Evolutionary conservation across 208 protist species (phyloP), one percentile per base, ranked within the genome.

Genomic region (Leptomonas pyrrhocoris): DNA sequence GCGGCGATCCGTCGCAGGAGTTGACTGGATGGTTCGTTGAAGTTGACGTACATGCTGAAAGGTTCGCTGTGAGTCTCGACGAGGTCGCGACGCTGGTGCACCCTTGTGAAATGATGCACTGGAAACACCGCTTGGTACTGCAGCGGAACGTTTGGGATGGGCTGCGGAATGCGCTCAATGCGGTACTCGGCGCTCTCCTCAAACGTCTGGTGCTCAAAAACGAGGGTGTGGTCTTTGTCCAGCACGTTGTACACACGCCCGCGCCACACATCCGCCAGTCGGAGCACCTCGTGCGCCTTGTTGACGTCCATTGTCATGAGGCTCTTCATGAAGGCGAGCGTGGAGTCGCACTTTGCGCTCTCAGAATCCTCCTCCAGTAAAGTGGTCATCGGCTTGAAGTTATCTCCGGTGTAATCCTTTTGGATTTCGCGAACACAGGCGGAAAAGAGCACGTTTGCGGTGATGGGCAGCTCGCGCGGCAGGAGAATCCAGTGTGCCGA

Each of bases 181-280:
- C 92, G 85, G 75, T 96, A 96, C 68, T 94, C 83, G 11, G 92
- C 82, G 75, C 89, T 94, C 56, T 94, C 89, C 76, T 96, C 89
- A 68, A 96, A 94, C 6, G 86, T 94, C 16, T 90, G 76, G 59
- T 83, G 70, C 43, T 86, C 86, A 62, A 94, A 93, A 25, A 79
- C 68, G 31, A 89, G 68, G 53, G 80, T 46, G 50, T 90, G 85
- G 43, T 91, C 80, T 30, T 70, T 79, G 63, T 96, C 87, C 51
- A 94, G 84, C 28, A 94, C 76, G 66, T 94, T 96, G 83, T 94
- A 94, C 45, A 96, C 81, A 23, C 87, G 83, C 34, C 87, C 85
- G 40, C 79, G 72, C 89, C 92, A 96, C 58, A 96, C 89, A 66
- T 96, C 92, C 45, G 90, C 89, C 43, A 96, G 79, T 30, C 92